Evolutionary conservation across 805 yeast genomes (phyloP).

Genomic region (Ogataea angusta): DNA sequence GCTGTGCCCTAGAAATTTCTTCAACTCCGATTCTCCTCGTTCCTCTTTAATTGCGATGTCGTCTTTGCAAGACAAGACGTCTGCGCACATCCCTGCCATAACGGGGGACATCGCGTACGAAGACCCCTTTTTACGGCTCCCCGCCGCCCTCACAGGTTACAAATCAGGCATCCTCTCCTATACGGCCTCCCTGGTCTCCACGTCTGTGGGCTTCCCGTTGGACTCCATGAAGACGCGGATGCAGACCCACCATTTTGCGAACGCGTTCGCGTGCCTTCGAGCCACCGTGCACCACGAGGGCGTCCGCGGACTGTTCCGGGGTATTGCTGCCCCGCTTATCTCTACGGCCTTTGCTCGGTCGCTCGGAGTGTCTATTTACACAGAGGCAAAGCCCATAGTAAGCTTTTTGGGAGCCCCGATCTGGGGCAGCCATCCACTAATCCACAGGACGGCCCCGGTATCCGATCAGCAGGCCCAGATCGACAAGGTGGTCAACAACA

Average conservation of each 20-base stretch:
- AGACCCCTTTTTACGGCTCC: slow-evolving; percentile 48
- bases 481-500: slow-evolving; percentile 31
- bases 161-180: slow-evolving; percentile 61
- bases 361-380: slow-evolving; percentile 60
- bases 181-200: slow-evolving; percentile 57
- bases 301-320: slow-evolving; percentile 66
- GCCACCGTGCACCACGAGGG: slow-evolving; percentile 63
- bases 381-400: slow-evolving; percentile 47
- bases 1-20: slow-evolving; percentile 7
- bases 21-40: neutral
- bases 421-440: slow-evolving; percentile 15
- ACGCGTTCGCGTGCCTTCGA: slow-evolving; percentile 54
- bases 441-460: neutral
- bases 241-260: slow-evolving; percentile 69
- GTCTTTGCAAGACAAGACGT: neutral
- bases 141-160: slow-evolving; percentile 47
- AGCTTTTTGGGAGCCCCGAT: slow-evolving; percentile 10
- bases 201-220: slow-evolving; percentile 75
- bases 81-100: slow-evolving; percentile 48
- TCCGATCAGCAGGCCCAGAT: slow-evolving; percentile 10
- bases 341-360: slow-evolving; percentile 66
- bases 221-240: slow-evolving; percentile 85
- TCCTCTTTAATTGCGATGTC: neutral
- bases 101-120: slow-evolving; percentile 50
- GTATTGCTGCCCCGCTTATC: slow-evolving; percentile 69